Evolutionary conservation across 1,139 yeast genomes (phyloP), one percentile per base, ranked within the genome.

Genomic region (Pichia norvegensis): DNA sequence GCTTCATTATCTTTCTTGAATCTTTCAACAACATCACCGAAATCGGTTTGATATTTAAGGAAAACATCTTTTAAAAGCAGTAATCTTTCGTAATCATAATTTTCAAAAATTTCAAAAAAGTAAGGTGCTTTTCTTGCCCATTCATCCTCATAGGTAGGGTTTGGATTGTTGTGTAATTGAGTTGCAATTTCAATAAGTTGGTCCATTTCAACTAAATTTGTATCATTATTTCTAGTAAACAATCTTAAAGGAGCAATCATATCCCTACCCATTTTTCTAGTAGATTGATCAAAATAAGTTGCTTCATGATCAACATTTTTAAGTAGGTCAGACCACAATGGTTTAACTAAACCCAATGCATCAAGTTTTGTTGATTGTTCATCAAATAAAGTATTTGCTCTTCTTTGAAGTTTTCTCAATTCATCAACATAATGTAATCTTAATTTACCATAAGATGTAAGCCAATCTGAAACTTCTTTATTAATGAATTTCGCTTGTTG

Each of bases 101-200:
- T 72, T 63, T 87, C 95, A 62, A 88, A 81, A 56, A 78, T 78
- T 55, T 82, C 85, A 60, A 86, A 82, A 36, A 83, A 76, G 52
- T 73, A 79, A 1, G 95, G 94, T 1, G 95, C 92, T 61, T 81
- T 81, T 48, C 76, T 70, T 52, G 79, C 82, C 95, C 96, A 88
- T 53, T 63, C 65, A 33, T 55, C 56, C 5, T 58, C 56, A 23
- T 19, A 46, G 14, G 21, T n/a, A 16, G 46, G 40, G 4, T 55
- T 48, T 39, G 63, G 56, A 22, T 48, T 49, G 29, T 52, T 47
- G 42, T 64, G 62, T 40, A 70, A 60, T 20, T 58, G 56, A 35
- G 61, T 62, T 1, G 76, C 75, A 44, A 69, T 57, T 40, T 66
- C 67, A 41, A 66, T 61, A 49, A 73, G 54, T 47, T 66, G 68